Evolutionary conservation across 208 protist genomes (phyloP), one percentile per base, ranked within the genome.

Genomic region (Trypanosoma avium): DNA sequence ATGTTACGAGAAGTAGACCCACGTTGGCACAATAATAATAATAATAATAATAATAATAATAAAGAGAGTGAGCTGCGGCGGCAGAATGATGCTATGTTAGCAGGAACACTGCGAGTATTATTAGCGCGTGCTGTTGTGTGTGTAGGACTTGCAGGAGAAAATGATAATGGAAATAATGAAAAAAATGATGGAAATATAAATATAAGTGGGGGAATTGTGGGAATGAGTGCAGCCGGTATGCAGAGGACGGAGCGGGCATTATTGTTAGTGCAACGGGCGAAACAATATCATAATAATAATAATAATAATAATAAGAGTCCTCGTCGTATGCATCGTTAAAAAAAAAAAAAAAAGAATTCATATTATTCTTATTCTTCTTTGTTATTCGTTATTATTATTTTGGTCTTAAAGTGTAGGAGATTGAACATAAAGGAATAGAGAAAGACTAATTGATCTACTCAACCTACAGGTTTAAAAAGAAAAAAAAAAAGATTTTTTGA

Each of bases 51-150:
- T 57, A 58, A 36, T 17, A 24, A 38, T 29, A 27, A 32, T 36
- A 46, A 21, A 5, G 22, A 45, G 50, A 60, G 24, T 47, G 63
- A 50, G 36, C 58, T 29, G 7, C 61, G 60, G 1, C 35, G 59
- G 15, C 67, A 73, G 59, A 63, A 49, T 0, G 84, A 92, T 61
- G 60, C 70, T 13, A 85, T 94, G 52, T 55, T 92, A 46, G 72
- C 74, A 15, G 80, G 84, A 35, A 94, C 88, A 3, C 59, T 86
- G n/a, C 88, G 88, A 0, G 66, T 88, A 45, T 65, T 94, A 17
- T 53, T 88, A 27, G 75, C 81, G 19, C 76, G 84, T 2, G 83
- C 88, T 26, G 55, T 90, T 30, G 64, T 82, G 17, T 88, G 84
- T 60, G 88, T 77, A 10, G 80, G 87, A 50, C 42, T 62, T 38